Conservation (phyloP, 164 flowering plant species). For the Paratinospora sagittata region DNA sequence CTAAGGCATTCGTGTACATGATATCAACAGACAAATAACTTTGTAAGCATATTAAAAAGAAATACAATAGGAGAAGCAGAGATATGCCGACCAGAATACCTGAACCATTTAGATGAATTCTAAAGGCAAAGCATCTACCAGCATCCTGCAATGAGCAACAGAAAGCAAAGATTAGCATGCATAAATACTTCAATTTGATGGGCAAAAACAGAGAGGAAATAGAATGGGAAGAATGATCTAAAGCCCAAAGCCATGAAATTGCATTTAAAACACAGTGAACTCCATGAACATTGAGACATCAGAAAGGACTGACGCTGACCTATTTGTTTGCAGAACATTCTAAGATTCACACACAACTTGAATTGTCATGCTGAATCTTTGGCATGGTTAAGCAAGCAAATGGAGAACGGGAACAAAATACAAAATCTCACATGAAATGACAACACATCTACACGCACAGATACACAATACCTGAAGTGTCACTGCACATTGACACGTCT, state of each 20-base stretch:
- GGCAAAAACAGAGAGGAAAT: background rate
- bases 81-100: background rate
- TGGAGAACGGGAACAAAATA: background rate
- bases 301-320: background rate
- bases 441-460: constrained; percentile 20
- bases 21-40: background rate
- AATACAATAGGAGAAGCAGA: background rate
- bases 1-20: background rate
- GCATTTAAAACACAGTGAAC: constrained; percentile 1
- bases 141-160: constrained; percentile 8
- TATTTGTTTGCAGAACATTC: constrained; percentile 4
- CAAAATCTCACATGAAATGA: constrained; percentile 4
- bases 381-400: constrained; percentile 1
- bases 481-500: constrained; percentile 22
- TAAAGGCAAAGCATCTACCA: constrained; percentile 1
- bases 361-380: constrained; percentile 1
- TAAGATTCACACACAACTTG: constrained; percentile 11
- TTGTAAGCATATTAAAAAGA: background rate
- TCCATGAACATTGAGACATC: constrained; percentile 4
- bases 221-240: background rate
- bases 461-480: constrained; percentile 25
- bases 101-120: constrained; percentile 4
- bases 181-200: background rate
- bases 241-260: constrained; percentile 1
- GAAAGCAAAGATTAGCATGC: background rate